Base-by-base conservation (phyloP, 2,329 filamentous ascomycete species). In the Rhytidhysteron rufulum region DNA sequence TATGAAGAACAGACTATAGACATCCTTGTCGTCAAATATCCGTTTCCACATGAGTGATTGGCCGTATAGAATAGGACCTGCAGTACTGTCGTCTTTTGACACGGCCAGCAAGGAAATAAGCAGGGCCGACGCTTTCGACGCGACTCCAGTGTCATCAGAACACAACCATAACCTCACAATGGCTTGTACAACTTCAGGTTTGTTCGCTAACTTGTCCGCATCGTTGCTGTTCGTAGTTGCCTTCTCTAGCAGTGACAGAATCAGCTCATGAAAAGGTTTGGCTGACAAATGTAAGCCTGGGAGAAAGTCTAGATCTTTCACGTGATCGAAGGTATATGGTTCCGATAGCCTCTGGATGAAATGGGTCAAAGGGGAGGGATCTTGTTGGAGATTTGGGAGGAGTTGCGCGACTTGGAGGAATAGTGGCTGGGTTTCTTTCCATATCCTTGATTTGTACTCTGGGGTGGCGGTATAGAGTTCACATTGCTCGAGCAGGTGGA, bases 161-260 rank as follows among this genome's bases (percentile, higher is more conserved):
- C 73, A 74, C 6, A 83, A 68, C 79, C 79, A 83, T 16, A 81
- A 53, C 32, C 74, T 70, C 5, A 83, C 69, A 17, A 83, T 58
- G 9, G 75, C 72, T 6, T 66, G 60, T 5, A 82, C 70, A 4
- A 80, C 65, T n/a, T 71, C 70, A 6, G 75, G 70, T 44, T 76
- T 71, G 13, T 73, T 74, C 11, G 79, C 79, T 21, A 83, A 70
- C 34, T 75, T 74, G 16, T 78, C 78, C 17, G 77, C 75, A 63
- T 82, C 75, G 32, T 69, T 71, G 5, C 71, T 63, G 27, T 64
- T 68, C 11, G 61, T 49, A 7, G 72, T 69, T 3, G 79, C 79
- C 53, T 82, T 83, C 25, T 67, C 67, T 30, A 84, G 60, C 25
- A 83, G 57, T 2, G 72, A 70, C 7, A 83, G 63, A 36, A 76